These are phyloP conservation scores for Penicillium janthinellum DNA, from an alignment of 2,329 filamentous ascomycete species.

Conservation along the genomic window DNA sequence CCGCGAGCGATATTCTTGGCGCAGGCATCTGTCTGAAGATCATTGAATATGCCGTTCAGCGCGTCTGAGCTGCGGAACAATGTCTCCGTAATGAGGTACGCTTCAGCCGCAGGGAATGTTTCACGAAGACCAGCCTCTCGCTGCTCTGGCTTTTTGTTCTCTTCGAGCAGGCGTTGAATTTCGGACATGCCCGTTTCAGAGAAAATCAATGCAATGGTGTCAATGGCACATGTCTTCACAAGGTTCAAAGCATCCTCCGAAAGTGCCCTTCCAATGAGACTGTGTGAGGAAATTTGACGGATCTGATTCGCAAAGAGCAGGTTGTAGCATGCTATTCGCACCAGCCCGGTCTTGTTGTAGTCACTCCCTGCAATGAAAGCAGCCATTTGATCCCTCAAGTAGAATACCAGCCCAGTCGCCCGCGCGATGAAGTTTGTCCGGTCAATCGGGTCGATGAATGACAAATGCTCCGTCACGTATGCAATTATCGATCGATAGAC, in stretches of 20 bases:
- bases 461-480: conserved; percentile 53
- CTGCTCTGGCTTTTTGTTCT: conserved; percentile 42
- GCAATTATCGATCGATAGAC: conserved; percentile 48
- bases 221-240: conserved; percentile 38
- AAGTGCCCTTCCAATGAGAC: conserved; percentile 29
- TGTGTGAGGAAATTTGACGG: conserved; percentile 40
- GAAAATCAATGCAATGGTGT: conserved; percentile 40
- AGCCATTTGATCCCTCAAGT: conserved; percentile 41
- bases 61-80: conserved; percentile 37
- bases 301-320: conserved; percentile 44
- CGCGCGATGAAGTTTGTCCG: conserved; percentile 50
- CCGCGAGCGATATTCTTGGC: conserved; percentile 24
- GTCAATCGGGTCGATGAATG: conserved; percentile 59
- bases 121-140: conserved; percentile 54
- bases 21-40: conserved; percentile 41
- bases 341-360: conserved; percentile 21
- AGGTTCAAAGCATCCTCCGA: conserved; percentile 30
- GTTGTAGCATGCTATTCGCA: conserved; percentile 35
- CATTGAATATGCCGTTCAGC: conserved; percentile 46
- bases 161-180: conserved; percentile 49
- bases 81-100: conserved; percentile 51
- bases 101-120: conserved; percentile 47
- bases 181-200: conserved; percentile 36
- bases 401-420: conserved; percentile 37
- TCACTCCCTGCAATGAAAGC: conserved; percentile 18